Evolutionary conservation across 805 yeast genomes (phyloP), one percentile per base, ranked within the genome.

Genomic region (Yarrowia sp.): DNA sequence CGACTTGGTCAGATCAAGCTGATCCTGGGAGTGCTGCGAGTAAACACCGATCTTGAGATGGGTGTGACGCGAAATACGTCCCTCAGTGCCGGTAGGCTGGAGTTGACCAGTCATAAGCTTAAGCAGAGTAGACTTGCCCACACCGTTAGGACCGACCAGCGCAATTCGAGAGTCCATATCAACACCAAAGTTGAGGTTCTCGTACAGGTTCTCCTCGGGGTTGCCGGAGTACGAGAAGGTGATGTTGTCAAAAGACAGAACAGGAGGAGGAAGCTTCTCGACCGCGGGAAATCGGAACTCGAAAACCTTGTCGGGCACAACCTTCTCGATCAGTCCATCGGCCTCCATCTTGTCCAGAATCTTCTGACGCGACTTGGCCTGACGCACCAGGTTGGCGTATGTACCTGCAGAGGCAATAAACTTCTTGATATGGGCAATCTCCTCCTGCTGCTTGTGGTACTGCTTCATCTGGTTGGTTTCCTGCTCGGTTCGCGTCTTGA

Each of bases 331-430:
- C 19, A 77, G 69, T 73, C 99, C 99, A 75, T 94, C 99, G 69
- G 99, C 98, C 80, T 94, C 99, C 99, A 94, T 94, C 87, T 94
- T 94, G 80, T 94, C 99, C 76, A 94, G 82, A 74, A 94, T 94
- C 87, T 94, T 94, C 83, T 94, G 99, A 80, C 98, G 90, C 32
- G 99, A 94, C 79, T 94, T 94, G 67, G 99, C 99, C 80, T 94
- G 99, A 77, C 89, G 90, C 64, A 94, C 99, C 81, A 94, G 82
- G 80, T 94, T 94, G 65, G 99, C 98, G 79, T 94, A 94, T 62
- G 99, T 94, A 92, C 99, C 99, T 63, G 99, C 99, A 69, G 97
- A 88, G 36, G 99, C 99, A 79, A 94, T 94, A 76, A 94, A 94
- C 80, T 94, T 94, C 84, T 94, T 94, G 78, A 94, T 96, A 78